A percentile compares a stretch with the other conserved stretches of the same genome.
phyloP scores from a whole-genome alignment of 2,329 filamentous ascomycete genomes.

The Aspergillus sp. region DNA sequence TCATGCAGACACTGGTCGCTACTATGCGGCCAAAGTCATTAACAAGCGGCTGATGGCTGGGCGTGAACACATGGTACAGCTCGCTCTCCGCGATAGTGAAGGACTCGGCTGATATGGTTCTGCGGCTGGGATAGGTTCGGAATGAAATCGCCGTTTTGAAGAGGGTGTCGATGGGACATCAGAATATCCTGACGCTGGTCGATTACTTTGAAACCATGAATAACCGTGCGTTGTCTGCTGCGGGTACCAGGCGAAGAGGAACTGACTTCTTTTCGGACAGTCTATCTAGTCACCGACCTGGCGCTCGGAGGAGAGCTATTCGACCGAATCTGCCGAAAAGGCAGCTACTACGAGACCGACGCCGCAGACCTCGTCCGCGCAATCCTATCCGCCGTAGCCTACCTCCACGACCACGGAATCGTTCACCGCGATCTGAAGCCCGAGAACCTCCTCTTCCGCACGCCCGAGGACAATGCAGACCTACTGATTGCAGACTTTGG shows the following conservation, averaged over 20 bases:
- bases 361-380: constrained; percentile 91
- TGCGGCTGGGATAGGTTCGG: constrained; percentile 54
- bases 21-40: constrained; percentile 98
- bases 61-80: constrained; percentile 83
- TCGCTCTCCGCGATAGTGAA: constrained; percentile 3
- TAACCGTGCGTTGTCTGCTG: constrained; percentile 53
- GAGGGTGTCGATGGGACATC: constrained; percentile 96
- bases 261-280: constrained; percentile 28
- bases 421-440: constrained; percentile 97
- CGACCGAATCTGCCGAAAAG: constrained; percentile 96
- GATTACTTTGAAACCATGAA: constrained; percentile 99
- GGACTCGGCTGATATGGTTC: constrained; percentile 1
- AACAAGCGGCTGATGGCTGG: constrained; percentile 98
- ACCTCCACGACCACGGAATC: constrained; percentile 96
- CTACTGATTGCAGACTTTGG: constrained; percentile 96
- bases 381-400: constrained; percentile 92
- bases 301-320: constrained; percentile 94
- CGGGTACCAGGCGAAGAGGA: background rate
- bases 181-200: constrained; percentile 93
- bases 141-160: constrained; percentile 98
- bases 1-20: constrained; percentile 92
- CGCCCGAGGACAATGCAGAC: constrained; percentile 95
- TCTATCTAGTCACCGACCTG: constrained; percentile 95
- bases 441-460: constrained; percentile 92
- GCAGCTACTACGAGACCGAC: constrained; percentile 95